These are phyloP conservation scores for Fusarium coicis DNA, from an alignment of 2,329 filamentous ascomycete genomes.

Conservation along the genomic window DNA sequence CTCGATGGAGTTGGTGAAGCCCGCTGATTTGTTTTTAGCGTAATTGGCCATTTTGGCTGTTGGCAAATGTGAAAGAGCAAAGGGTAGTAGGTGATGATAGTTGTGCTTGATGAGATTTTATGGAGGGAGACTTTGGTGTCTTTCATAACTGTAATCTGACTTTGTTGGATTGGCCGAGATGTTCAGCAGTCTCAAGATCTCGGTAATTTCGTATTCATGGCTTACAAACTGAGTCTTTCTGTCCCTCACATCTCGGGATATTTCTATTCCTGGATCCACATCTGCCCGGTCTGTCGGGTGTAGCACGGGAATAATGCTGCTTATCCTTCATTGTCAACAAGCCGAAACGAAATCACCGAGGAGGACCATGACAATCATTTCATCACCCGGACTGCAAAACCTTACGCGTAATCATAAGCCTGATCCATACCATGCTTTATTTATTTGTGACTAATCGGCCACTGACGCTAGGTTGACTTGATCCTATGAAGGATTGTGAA, in stretches of 20 bases:
- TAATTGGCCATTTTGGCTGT: slow-evolving; percentile 24
- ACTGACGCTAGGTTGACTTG: fast-evolving
- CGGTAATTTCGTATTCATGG: neutral
- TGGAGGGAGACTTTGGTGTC: fast-evolving
- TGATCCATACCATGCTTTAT: fast-evolving
- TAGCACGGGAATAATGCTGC: fast-evolving
- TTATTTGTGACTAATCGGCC: fast-evolving
- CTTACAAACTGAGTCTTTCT: fast-evolving
- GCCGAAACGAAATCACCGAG: neutral
- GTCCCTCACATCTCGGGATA: neutral
- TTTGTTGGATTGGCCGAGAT: fast-evolving
- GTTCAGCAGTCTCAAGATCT: fast-evolving
- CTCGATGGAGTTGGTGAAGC: slow-evolving; percentile 49
- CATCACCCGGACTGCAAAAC: fast-evolving
- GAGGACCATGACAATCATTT: fast-evolving
- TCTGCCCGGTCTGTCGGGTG: fast-evolving
- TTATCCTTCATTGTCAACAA: neutral
- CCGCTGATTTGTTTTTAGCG: slow-evolving; percentile 37
- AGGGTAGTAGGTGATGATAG: fast-evolving
- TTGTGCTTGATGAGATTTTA: neutral
- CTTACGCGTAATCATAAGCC: fast-evolving
- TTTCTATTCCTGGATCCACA: fast-evolving
- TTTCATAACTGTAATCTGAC: neutral
- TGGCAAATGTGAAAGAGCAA: fast-evolving
- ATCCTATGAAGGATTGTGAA: fast-evolving